Percentiles rank a stretch among this genome's conserved stretches.
Evolutionary conservation across 768 basidiomycete species (phyloP).

Genomic region (Panaeolus cyanescens): DNA sequence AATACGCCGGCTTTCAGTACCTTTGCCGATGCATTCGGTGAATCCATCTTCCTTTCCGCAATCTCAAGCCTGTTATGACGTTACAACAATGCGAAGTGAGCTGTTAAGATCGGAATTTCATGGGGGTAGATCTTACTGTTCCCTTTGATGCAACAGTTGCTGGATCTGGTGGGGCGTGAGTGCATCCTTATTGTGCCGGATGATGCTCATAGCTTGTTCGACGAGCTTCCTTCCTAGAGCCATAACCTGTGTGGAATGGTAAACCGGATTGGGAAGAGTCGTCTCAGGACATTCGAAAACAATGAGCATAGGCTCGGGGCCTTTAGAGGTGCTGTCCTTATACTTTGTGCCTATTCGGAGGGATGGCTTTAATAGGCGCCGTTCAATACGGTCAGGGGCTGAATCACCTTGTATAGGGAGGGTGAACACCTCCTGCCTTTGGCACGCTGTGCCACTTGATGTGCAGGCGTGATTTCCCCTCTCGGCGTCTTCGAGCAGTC

Average conservation of each 20-base stretch:
- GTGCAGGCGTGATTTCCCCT: background rate
- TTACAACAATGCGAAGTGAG: background rate
- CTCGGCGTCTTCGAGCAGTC: background rate
- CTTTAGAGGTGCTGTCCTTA: background rate
- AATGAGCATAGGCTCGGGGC: slow-evolving; percentile 1
- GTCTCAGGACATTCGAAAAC: slow-evolving; percentile 2
- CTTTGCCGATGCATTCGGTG: background rate
- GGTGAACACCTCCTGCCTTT: background rate
- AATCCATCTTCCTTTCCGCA: background rate
- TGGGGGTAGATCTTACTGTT: slow-evolving; percentile 1
- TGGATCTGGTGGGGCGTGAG: background rate
- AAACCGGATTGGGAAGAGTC: background rate
- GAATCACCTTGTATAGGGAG: background rate
- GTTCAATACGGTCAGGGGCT: slow-evolving; percentile 3
- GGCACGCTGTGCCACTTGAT: background rate
- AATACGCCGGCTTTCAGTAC: slow-evolving; percentile 1
- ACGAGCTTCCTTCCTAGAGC: background rate
- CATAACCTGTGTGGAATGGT: background rate
- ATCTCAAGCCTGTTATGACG: background rate
- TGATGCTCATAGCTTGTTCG: slow-evolving; percentile 1
- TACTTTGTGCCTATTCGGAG: slow-evolving; percentile 1
- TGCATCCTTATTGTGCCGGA: slow-evolving; percentile 1
- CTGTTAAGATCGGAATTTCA: background rate
- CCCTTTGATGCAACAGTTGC: background rate
- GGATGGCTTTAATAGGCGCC: background rate